These are phyloP conservation scores for Acorus gramineus DNA, from an alignment of 106 monocot genomes.

Conservation along the genomic window DNA sequence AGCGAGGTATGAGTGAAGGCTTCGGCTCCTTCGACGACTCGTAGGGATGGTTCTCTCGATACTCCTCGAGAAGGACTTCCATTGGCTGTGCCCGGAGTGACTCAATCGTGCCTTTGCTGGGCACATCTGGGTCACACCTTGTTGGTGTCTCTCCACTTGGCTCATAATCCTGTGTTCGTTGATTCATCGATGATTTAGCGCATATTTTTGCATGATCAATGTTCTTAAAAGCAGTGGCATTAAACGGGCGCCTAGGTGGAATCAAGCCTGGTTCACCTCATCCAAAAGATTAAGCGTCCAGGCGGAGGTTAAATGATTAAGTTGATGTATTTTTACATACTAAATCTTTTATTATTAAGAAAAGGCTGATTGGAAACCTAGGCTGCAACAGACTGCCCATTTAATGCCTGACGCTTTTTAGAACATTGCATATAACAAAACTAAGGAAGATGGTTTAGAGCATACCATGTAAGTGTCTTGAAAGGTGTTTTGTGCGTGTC, in stretches of 20 bases:
- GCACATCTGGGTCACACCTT: slow-evolving; percentile 62
- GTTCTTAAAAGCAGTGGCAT: no score
- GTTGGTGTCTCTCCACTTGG: slow-evolving; percentile 64
- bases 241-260: no score
- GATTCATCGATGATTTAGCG: neutral
- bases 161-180: slow-evolving; percentile 50
- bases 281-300: no score
- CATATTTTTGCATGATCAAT: no score
- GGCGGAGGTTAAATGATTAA: no score
- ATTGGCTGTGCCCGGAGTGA: slow-evolving; percentile 73
- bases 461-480: slow-evolving; percentile 45
- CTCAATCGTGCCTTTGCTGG: slow-evolving; percentile 64
- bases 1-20: slow-evolving; percentile 61
- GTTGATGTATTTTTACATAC: no score
- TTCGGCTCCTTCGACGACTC: slow-evolving; percentile 55
- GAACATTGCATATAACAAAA: no score
- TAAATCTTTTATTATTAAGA: no score
- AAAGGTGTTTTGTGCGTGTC: slow-evolving; percentile 36
- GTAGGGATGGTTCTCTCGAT: slow-evolving; percentile 78
- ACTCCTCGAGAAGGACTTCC: slow-evolving; percentile 63
- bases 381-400: no score
- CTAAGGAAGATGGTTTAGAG: neutral
- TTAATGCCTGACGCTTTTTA: no score
- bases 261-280: no score
- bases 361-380: no score